Percentiles rank a stretch among this genome's conserved stretches.
phyloP scores from a whole-genome alignment of 1,284 basidiomycete genomes.

The Cryptococcus sp. region DNA sequence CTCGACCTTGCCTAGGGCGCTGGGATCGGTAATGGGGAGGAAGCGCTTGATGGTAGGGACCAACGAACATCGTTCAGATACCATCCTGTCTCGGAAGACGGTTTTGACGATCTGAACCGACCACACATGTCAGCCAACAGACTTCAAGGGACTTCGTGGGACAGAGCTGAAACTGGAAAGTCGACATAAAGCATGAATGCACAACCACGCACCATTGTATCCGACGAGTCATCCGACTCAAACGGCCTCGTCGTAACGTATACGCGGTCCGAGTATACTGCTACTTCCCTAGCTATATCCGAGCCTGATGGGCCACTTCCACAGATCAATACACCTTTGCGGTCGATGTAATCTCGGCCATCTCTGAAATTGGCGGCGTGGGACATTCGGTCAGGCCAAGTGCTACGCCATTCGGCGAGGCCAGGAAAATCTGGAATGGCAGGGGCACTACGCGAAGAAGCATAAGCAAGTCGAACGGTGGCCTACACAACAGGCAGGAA shows the following conservation, averaged over 20 bases:
- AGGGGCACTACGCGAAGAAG: background rate
- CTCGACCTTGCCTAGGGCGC: constrained; percentile 42
- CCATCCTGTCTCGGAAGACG: constrained; percentile 1
- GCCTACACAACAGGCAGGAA: too few species aligned
- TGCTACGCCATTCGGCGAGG: constrained; percentile 49
- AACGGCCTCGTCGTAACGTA: constrained; percentile 11
- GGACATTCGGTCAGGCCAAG: constrained; percentile 48
- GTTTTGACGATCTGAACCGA: constrained; percentile 5
- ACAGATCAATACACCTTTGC: constrained; percentile 56
- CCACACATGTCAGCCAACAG: too few species aligned
- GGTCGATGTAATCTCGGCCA: constrained; percentile 49
- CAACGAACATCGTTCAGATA: constrained; percentile 1
- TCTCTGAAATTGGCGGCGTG: constrained; percentile 57
- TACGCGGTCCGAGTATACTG: background rate
- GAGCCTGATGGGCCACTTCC: constrained; percentile 56
- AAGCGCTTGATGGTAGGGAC: constrained; percentile 44
- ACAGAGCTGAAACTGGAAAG: too few species aligned
- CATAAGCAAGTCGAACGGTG: too few species aligned
- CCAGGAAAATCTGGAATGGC: constrained; percentile 51
- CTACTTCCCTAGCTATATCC: constrained; percentile 53
- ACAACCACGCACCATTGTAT: background rate
- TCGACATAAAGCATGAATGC: too few species aligned
- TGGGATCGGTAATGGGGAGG: constrained; percentile 14
- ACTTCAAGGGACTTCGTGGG: too few species aligned
- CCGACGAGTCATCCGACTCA: constrained; percentile 5